phyloP scores from a whole-genome alignment of 2,329 filamentous ascomycete species.

The Fusarium sp. region DNA sequence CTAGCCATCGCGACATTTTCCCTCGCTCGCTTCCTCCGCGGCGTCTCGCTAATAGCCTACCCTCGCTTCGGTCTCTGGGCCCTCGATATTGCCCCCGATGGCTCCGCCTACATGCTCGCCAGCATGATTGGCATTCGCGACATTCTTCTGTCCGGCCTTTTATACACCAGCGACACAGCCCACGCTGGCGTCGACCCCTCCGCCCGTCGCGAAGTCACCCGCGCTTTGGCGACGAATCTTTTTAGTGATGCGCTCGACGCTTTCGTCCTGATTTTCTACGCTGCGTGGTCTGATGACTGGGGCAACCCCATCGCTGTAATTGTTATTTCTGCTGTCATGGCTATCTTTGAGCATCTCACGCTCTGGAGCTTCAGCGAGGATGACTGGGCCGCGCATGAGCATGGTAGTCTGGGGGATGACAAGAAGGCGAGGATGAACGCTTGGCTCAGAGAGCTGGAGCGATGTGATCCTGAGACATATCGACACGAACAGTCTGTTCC shows the following conservation, averaged over 20 bases:
- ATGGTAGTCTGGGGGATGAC: constrained; percentile 44
- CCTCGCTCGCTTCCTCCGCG: constrained; percentile 47
- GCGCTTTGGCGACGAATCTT: constrained; percentile 49
- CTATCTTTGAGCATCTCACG: constrained; percentile 51
- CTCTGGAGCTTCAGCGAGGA: constrained; percentile 52
- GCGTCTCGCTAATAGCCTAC: constrained; percentile 47
- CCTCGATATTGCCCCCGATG: constrained; percentile 48
- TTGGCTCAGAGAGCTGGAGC: constrained; percentile 49
- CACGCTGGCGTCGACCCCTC: constrained; percentile 21
- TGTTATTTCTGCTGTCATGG: constrained; percentile 48
- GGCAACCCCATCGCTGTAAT: constrained; percentile 49
- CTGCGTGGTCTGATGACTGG: constrained; percentile 50
- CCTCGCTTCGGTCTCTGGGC: constrained; percentile 49
- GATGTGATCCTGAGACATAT: constrained; percentile 24
- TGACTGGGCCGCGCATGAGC: constrained; percentile 37
- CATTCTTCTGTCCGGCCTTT: constrained; percentile 48
- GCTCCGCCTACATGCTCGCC: constrained; percentile 48
- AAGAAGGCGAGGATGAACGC: constrained; percentile 50
- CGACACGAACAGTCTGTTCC: constrained; percentile 33
- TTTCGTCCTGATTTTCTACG: constrained; percentile 52
- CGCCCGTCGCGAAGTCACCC: constrained; percentile 46
- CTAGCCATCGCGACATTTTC: constrained; percentile 44
- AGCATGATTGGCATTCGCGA: constrained; percentile 51
- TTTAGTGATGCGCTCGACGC: constrained; percentile 53
- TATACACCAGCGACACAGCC: constrained; percentile 45